Evolutionary conservation across 495 filamentous ascomycete species (phyloP), one percentile per base, ranked within the genome.

Genomic region (Aspergillus biplanus): DNA sequence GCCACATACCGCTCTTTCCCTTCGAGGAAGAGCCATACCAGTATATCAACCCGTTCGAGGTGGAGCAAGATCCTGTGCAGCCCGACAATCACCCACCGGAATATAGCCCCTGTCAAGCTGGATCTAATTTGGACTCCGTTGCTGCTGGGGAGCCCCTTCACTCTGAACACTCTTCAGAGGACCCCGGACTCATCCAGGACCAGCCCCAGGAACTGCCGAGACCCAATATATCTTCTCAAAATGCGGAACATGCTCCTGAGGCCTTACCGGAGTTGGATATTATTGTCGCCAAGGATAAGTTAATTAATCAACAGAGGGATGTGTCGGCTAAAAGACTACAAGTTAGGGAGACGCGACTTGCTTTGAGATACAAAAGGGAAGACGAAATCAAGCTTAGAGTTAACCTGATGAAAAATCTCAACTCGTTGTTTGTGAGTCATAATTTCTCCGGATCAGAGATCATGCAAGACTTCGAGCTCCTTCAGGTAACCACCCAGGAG

Each of bases 401-500:
- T 18, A 49, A 46, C 12, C 42, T 61, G 6, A 56, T 62, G 55
- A 62, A 56, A 37, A 34, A 59, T 6, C 59, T 76, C 15, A 70
- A 69, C 49, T 52, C 66, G 57, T 62, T 54, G 56, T 15, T 44
- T 44, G 11, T 15, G n/a, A 44, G 39, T 12, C 39, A 44, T 44
- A 0, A 11, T 9, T 7, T 56, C 15, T 15, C 39, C 5, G 42
- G 44, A 5, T 56, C 58, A 13, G 37, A 54, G 18, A 31, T 32
- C 6, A 47, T 62, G n/a, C 18, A 56, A 15, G 62, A 60, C 12
- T 56, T 65, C 61, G 42, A 65, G 61, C 31, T 58, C 1, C 65
- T 76, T 1, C 69, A 69, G 46, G 34, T 13, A 6, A 56, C 42
- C 4, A 71, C 67, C 15, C 55, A 60, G 0, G 52, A 62, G 11